These are phyloP conservation scores for Boeremia exigua DNA, from an alignment of 2,329 filamentous ascomycete genomes.

Conservation along the genomic window DNA sequence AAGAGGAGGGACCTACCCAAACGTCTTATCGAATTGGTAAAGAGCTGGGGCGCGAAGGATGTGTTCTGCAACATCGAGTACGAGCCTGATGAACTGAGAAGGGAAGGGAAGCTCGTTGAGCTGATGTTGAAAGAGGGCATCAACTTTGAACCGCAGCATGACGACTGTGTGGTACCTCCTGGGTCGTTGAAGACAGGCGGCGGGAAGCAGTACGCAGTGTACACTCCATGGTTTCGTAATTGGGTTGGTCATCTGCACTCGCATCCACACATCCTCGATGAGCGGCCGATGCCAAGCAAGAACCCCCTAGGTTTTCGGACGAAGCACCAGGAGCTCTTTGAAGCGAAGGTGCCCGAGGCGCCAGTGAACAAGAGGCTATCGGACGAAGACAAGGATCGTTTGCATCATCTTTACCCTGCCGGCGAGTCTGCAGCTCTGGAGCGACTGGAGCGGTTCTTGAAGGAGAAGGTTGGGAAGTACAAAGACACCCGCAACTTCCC, in stretches of 20 bases:
- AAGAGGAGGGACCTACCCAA: slow-evolving; percentile 67
- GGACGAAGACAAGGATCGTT: slow-evolving; percentile 46
- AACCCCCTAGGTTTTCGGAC: slow-evolving; percentile 61
- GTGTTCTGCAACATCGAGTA: slow-evolving; percentile 88
- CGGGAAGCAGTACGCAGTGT: slow-evolving; percentile 84
- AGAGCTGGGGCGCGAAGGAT: slow-evolving; percentile 75
- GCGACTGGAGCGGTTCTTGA: slow-evolving; percentile 51
- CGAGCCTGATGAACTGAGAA: slow-evolving; percentile 85
- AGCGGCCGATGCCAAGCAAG: slow-evolving; percentile 62
- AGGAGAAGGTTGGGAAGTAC: slow-evolving; percentile 53
- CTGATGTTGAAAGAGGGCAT: slow-evolving; percentile 68
- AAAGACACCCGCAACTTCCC: slow-evolving; percentile 52
- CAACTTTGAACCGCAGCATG: slow-evolving; percentile 74
- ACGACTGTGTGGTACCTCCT: slow-evolving; percentile 82
- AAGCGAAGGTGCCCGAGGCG: slow-evolving; percentile 47
- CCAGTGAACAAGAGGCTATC: slow-evolving; percentile 68
- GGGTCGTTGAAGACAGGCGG: slow-evolving; percentile 69
- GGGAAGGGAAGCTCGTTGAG: slow-evolving; percentile 72
- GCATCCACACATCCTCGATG: slow-evolving; percentile 70
- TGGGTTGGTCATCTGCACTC: slow-evolving; percentile 78
- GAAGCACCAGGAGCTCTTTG: slow-evolving; percentile 53
- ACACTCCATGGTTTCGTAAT: slow-evolving; percentile 78
- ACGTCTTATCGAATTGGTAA: slow-evolving; percentile 69
- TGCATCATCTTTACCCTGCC: slow-evolving; percentile 53
- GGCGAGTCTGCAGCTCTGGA: slow-evolving; percentile 54